Conservation (phyloP, 2,329 filamentous ascomycete species). For the Westerdykella sp. region DNA sequence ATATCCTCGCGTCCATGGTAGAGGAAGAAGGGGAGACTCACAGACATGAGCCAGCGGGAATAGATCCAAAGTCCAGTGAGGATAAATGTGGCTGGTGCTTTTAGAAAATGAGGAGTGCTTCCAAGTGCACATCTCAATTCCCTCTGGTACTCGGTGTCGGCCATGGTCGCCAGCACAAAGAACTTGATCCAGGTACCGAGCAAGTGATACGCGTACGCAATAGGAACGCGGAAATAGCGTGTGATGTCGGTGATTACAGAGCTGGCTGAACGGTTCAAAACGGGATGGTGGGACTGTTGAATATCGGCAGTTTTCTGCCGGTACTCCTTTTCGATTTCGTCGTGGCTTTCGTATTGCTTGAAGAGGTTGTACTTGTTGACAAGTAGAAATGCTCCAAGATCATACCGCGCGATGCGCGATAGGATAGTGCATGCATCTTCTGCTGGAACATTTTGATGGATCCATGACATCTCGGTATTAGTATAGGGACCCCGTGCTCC, state of each 20-base stretch:
- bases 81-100: constrained; percentile 35
- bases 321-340: constrained; percentile 25
- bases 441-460: constrained; percentile 39
- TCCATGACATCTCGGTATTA: constrained; percentile 40
- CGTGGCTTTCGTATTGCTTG: constrained; percentile 17
- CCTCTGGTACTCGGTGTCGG: constrained; percentile 48
- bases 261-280: constrained; percentile 23
- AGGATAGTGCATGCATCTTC: constrained; percentile 35
- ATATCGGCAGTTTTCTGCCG: constrained; percentile 30
- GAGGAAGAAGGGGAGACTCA: constrained; percentile 43
- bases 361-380: constrained; percentile 32
- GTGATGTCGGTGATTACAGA: constrained; percentile 20
- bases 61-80: constrained; percentile 47
- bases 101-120: constrained; percentile 30
- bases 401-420: constrained; percentile 43
- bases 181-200: constrained; percentile 44
- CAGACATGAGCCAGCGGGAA: constrained; percentile 40
- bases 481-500: constrained; percentile 40
- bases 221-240: constrained; percentile 27
- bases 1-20: constrained; percentile 47
- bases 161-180: constrained; percentile 45
- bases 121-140: constrained; percentile 44
- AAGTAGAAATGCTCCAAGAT: constrained; percentile 41
- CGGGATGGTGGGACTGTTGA: constrained; percentile 25
- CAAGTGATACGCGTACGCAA: constrained; percentile 40